These are phyloP conservation scores for Ceratobasidium sp. DNA, from an alignment of 1,284 basidiomycete genomes.

Conservation along the genomic window DNA sequence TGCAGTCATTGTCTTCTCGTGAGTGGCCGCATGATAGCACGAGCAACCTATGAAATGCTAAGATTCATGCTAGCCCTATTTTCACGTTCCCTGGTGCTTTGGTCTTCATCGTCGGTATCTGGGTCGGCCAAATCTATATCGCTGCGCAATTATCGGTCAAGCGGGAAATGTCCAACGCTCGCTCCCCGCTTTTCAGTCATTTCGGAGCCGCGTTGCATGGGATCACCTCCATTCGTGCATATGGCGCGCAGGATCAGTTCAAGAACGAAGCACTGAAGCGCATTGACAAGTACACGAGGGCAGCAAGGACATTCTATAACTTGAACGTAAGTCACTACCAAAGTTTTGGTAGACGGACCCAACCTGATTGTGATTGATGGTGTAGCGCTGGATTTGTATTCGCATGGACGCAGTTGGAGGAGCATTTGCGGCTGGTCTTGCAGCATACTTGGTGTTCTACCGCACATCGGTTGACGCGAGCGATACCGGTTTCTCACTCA, in stretches of 20 bases:
- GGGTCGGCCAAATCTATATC: conserved; percentile 60
- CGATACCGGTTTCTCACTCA: no score
- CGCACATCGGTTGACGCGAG: conserved; percentile 5
- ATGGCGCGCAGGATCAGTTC: conserved; percentile 42
- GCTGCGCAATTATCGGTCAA: conserved; percentile 78
- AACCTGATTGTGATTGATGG: not conserved
- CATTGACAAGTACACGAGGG: conserved; percentile 43
- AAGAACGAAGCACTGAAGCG: conserved; percentile 41
- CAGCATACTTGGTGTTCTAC: conserved; percentile 30
- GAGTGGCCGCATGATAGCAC: conserved; percentile 40
- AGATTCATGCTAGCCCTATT: conserved; percentile 34
- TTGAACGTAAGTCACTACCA: conserved; percentile 33
- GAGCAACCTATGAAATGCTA: not conserved
- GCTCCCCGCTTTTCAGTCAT: conserved; percentile 65
- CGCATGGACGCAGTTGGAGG: conserved; percentile 40
- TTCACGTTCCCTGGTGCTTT: conserved; percentile 53
- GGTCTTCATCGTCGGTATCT: conserved; percentile 56
- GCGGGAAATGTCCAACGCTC: no score
- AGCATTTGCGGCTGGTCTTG: conserved; percentile 38
- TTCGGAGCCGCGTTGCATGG: conserved; percentile 42
- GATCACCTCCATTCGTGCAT: conserved; percentile 49
- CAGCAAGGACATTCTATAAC: conserved; percentile 41
- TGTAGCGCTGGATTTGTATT: conserved; percentile 37
- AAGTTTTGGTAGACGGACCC: not conserved
- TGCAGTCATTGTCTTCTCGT: conserved; percentile 51